Evolutionary conservation across 2,329 filamentous ascomycete species (phyloP).

Genomic region (Alternaria dauci): DNA sequence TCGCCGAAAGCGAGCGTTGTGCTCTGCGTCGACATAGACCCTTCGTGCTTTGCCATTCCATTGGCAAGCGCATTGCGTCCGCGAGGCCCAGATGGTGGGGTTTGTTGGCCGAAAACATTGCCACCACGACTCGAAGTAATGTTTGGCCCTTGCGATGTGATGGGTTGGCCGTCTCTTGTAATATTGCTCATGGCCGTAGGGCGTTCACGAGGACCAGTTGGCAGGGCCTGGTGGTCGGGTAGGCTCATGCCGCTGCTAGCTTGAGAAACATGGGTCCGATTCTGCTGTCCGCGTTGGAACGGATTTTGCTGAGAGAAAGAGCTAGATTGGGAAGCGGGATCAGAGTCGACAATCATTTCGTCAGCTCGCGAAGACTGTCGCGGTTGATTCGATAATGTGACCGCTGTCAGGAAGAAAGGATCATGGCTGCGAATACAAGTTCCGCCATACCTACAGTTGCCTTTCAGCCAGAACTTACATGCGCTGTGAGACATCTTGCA

Average conservation of each 20-base stretch:
- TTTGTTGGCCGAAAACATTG: background rate
- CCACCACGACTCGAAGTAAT: background rate
- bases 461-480: constrained; percentile 4
- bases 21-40: too few relatives aligned
- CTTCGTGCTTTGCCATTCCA: too few relatives aligned
- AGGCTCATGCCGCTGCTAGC: background rate
- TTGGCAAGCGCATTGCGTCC: too few relatives aligned
- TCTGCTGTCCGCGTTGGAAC: background rate
- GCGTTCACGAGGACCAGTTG: background rate
- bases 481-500: constrained; percentile 3
- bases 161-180: background rate
- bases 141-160: background rate
- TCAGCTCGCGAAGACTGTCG: background rate
- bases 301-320: background rate
- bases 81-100: too few relatives aligned
- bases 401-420: constrained; percentile 6
- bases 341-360: background rate
- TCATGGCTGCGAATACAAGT: constrained; percentile 10
- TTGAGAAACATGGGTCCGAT: background rate
- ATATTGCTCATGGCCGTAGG: background rate
- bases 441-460: background rate
- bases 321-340: background rate
- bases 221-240: background rate
- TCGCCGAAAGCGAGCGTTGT: too few relatives aligned
- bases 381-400: background rate